Percentiles rank a stretch among this genome's conserved stretches.
These are phyloP conservation scores for Priceomyces carsonii DNA, from an alignment of 805 yeast genomes.

Conservation along the genomic window DNA sequence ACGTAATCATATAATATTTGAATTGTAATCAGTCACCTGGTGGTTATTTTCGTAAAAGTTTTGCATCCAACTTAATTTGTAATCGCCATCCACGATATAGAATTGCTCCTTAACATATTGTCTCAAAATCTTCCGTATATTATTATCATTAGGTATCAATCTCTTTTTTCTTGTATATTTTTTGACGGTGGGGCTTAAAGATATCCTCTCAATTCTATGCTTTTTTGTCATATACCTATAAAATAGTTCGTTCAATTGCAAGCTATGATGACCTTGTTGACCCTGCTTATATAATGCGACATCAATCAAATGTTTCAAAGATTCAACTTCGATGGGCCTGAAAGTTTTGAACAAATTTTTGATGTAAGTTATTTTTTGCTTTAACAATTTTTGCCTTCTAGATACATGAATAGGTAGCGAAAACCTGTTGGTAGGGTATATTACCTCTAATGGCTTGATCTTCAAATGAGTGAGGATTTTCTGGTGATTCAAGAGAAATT, in stretches of 20 bases:
- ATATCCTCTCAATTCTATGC: constrained; percentile 13
- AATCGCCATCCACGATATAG: constrained; percentile 19
- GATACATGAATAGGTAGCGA: constrained; percentile 33
- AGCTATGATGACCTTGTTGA: background rate
- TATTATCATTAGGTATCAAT: constrained; percentile 30
- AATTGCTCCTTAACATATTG: constrained; percentile 32
- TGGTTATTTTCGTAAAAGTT: constrained; percentile 22
- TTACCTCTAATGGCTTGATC: constrained; percentile 30
- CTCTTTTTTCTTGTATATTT: constrained; percentile 22
- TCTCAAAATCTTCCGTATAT: constrained; percentile 26
- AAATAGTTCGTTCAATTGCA: constrained; percentile 22
- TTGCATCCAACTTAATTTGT: constrained; percentile 23
- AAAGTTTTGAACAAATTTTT: constrained; percentile 17
- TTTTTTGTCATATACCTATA: constrained; percentile 28
- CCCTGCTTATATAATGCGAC: constrained; percentile 15
- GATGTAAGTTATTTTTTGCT: constrained; percentile 21
- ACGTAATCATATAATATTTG: constrained; percentile 40
- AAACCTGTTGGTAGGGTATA: constrained; percentile 28
- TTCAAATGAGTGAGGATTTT: constrained; percentile 21
- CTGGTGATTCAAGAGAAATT: constrained; percentile 21
- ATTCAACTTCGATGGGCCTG: constrained; percentile 21
- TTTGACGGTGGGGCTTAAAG: constrained; percentile 17
- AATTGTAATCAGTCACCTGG: constrained; percentile 8
- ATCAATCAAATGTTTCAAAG: constrained; percentile 17
- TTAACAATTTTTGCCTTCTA: constrained; percentile 26